Conservation (phyloP, 2,329 filamentous ascomycete species). For the Colletotrichum endophyticum region DNA sequence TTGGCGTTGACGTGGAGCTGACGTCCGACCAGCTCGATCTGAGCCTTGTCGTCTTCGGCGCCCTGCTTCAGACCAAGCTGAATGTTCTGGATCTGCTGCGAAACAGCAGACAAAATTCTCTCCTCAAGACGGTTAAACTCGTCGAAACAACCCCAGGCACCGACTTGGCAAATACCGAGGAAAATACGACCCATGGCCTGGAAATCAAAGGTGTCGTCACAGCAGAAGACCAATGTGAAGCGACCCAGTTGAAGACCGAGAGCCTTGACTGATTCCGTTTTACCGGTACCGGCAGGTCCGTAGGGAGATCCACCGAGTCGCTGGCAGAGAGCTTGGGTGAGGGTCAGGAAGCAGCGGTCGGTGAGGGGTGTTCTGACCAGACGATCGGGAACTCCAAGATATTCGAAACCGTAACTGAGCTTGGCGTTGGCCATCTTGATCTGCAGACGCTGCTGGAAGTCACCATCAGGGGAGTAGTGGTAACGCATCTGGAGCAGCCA, state of each 20-base stretch:
- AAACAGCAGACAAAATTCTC: slow-evolving; percentile 95
- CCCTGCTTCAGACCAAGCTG: slow-evolving; percentile 92
- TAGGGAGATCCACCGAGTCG: slow-evolving; percentile 96
- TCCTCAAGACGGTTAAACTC: slow-evolving; percentile 99
- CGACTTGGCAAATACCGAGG: slow-evolving; percentile 97
- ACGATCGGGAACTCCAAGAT: slow-evolving; percentile 93
- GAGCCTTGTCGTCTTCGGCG: slow-evolving; percentile 78
- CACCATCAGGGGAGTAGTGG: slow-evolving; percentile 82
- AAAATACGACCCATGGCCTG: slow-evolving; percentile 99
- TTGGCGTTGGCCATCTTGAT: slow-evolving; percentile 98
- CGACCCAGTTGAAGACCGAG: slow-evolving; percentile 94
- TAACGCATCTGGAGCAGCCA: slow-evolving; percentile 99
- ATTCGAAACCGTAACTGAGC: slow-evolving; percentile 97
- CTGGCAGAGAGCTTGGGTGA: slow-evolving; percentile 95
- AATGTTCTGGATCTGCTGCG: slow-evolving; percentile 99
- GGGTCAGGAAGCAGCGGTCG: slow-evolving; percentile 96
- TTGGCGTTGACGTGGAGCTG: slow-evolving; percentile 89
- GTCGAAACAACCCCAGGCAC: slow-evolving; percentile 99
- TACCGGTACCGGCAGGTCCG: slow-evolving; percentile 95
- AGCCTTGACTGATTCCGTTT: slow-evolving; percentile 98
- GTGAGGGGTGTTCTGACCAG: slow-evolving; percentile 96
- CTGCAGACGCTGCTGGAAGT: slow-evolving; percentile 80
- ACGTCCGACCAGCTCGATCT: slow-evolving; percentile 93
- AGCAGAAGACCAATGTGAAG: slow-evolving; percentile 99
- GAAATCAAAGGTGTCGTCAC: slow-evolving; percentile 99